A percentile compares a stretch with the other conserved stretches of the same genome.
These are phyloP conservation scores for Yamadazyma sp. DNA, from an alignment of 805 yeast genomes.

Conservation along the genomic window DNA sequence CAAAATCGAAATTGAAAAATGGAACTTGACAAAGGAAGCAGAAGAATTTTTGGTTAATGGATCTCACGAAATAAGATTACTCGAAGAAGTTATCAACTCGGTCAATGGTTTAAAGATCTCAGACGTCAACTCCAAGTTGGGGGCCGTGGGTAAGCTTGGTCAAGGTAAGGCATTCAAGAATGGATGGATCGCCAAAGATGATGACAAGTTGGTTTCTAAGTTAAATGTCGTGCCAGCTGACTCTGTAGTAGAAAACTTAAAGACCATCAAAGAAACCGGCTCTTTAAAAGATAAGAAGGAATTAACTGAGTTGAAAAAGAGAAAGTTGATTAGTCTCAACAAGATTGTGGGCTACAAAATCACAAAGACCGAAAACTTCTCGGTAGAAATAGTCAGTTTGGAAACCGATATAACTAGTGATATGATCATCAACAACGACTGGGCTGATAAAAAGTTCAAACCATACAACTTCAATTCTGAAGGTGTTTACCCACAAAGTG, in stretches of 20 bases:
- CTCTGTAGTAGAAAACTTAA: constrained; percentile 63
- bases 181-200: constrained; percentile 91
- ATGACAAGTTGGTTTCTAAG: constrained; percentile 70
- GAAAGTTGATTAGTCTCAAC: constrained; percentile 74
- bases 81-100: constrained; percentile 68
- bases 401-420: constrained; percentile 96
- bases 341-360: constrained; percentile 76
- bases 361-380: constrained; percentile 80
- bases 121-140: constrained; percentile 71
- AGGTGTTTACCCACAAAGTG: constrained; percentile 82
- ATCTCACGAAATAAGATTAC: constrained; percentile 84
- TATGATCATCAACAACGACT: constrained; percentile 79
- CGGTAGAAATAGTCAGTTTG: constrained; percentile 70
- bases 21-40: constrained; percentile 80
- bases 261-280: constrained; percentile 56
- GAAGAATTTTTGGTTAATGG: constrained; percentile 75
- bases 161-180: constrained; percentile 97
- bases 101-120: constrained; percentile 79
- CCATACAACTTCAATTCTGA: constrained; percentile 95
- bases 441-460: constrained; percentile 85
- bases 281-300: constrained; percentile 61
- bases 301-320: constrained; percentile 84
- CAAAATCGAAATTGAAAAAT: constrained; percentile 71
- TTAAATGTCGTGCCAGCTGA: constrained; percentile 60
- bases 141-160: constrained; percentile 84